Percentiles rank a stretch among this genome's conserved stretches.
Evolutionary conservation across 1,139 yeast genomes (phyloP).

Genomic region (Magnusiomyces fungicola): DNA sequence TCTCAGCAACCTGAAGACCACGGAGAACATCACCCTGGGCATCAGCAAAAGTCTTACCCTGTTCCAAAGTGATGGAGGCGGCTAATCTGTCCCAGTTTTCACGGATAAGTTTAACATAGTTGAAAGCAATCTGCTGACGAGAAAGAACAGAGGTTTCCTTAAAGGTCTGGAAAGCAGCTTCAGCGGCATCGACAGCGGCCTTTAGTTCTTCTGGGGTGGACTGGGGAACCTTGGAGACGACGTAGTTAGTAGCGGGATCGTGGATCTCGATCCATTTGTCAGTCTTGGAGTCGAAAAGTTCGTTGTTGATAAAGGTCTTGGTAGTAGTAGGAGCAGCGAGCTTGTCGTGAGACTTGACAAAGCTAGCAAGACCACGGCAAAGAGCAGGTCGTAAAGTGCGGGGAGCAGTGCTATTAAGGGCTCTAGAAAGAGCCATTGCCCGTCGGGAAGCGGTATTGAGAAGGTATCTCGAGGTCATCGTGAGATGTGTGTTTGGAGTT

Average conservation of each 20-base stretch:
- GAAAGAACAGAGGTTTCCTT: conserved; percentile 52
- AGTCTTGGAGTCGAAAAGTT: conserved; percentile 50
- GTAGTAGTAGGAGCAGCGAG: conserved; percentile 44
- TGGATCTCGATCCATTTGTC: conserved; percentile 61
- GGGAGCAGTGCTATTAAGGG: background rate
- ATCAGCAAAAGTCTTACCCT: conserved; percentile 72
- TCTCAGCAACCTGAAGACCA: conserved; percentile 78
- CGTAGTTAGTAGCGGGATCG: conserved; percentile 69
- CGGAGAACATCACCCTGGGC: conserved; percentile 75
- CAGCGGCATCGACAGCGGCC: conserved; percentile 60
- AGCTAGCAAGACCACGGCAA: conserved; percentile 21
- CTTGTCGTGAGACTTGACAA: conserved; percentile 33
- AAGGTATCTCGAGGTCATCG: background rate
- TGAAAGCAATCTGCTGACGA: conserved; percentile 72
- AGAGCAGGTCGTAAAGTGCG: background rate
- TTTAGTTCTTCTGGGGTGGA: conserved; percentile 59
- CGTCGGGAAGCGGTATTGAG: background rate
- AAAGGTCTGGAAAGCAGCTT: conserved; percentile 55
- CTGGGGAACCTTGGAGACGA: conserved; percentile 67
- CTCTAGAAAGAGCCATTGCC: background rate
- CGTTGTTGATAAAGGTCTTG: conserved; percentile 53
- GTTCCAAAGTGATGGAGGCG: conserved; percentile 64
- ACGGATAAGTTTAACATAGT: conserved; percentile 59
- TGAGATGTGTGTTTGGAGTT: too few species aligned
- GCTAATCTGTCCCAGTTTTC: conserved; percentile 68